Evolutionary conservation across 495 filamentous ascomycete species (phyloP).

Genomic region (Aspergillus bridgeri): DNA sequence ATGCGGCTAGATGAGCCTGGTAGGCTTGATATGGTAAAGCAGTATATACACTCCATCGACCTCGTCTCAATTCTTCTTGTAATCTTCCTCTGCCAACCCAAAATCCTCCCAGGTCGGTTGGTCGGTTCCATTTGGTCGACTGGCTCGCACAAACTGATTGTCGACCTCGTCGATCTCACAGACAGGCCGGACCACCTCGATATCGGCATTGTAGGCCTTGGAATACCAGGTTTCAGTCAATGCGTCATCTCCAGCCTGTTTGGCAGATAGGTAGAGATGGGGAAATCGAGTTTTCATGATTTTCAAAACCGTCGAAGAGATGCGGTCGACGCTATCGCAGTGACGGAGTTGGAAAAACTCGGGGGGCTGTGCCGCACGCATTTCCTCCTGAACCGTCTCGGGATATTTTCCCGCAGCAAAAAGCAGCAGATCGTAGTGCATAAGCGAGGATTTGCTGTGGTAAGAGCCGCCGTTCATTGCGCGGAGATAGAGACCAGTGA

Average conservation of each 20-base stretch:
- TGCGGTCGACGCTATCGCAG: slow-evolving; percentile 68
- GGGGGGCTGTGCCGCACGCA: slow-evolving; percentile 50
- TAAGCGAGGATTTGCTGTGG: slow-evolving; percentile 58
- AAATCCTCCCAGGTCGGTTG: slow-evolving; percentile 37
- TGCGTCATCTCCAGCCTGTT: slow-evolving; percentile 14
- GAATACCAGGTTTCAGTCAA: slow-evolving; percentile 43
- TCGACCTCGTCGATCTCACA: slow-evolving; percentile 38
- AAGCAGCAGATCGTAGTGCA: slow-evolving; percentile 69
- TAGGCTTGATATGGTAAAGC: background rate
- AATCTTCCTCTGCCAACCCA: slow-evolving; percentile 24
- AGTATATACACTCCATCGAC: background rate
- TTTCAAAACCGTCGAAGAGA: slow-evolving; percentile 61
- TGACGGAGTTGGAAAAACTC: slow-evolving; percentile 66
- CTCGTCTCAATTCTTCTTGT: slow-evolving; percentile 5
- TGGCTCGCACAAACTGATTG: slow-evolving; percentile 38
- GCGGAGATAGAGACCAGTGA: slow-evolving; percentile 59
- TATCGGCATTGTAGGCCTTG: slow-evolving; percentile 35
- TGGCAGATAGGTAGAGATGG: slow-evolving; percentile 30
- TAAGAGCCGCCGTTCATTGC: slow-evolving; percentile 62
- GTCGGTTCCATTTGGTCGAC: slow-evolving; percentile 42
- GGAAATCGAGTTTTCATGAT: slow-evolving; percentile 53
- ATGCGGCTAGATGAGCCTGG: background rate
- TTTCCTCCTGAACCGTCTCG: slow-evolving; percentile 49
- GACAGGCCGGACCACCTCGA: slow-evolving; percentile 40
- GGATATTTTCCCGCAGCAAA: slow-evolving; percentile 60